Base-by-base conservation (phyloP, 768 basidiomycete species). In the Rhodosporidiobolus odoratus region DNA sequence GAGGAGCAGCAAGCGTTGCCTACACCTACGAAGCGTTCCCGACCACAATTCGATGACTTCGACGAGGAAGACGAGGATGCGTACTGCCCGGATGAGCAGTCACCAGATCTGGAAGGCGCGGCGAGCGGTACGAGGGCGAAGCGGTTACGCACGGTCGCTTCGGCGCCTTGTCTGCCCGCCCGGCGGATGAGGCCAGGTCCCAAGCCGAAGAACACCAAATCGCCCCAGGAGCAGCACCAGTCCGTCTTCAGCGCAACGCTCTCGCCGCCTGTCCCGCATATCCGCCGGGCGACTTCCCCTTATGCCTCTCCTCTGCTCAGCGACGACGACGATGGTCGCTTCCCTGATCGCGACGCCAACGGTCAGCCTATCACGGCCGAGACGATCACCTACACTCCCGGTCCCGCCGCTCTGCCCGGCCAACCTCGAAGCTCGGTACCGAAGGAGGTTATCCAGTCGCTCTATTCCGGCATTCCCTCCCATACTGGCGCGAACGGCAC, bases 141-240 rank as follows among this genome's bases (percentile, higher is more conserved):
- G 52, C 73, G 73, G 1, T 64, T 74, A 2, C 73, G 73, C 2
- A 65, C 73, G 23, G 73, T 74, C 17, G 73, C 73, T 0, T 74
- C 73, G 13, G 73, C 73, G 23, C 73, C 72, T 2, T 69, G 65
- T 32, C 66, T 74, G 7, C 62, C 69, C 2, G 47, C 56, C 1
- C 47, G 78, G 45, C 72, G 78, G 19, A 58, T 81, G 47, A 72
- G 77, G 41, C 80, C 80, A 2, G 80, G 80, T 7, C 80, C 80
- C 25, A 77, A 77, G 40, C 79, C 80, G 4, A 80, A 80, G 66
- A 68, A 41, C 32, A 40, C 72, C 48, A 79, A 78, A 66, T 77
- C 78, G 19, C 78, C 78, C 10, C 72, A 72, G 61, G 71, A 75
- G 68, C 59, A 73, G 66, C 73, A 72, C 65, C 56, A 75, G 47